Conservation (phyloP, 768 basidiomycete genomes). For the Lactifluus volemus region DNA sequence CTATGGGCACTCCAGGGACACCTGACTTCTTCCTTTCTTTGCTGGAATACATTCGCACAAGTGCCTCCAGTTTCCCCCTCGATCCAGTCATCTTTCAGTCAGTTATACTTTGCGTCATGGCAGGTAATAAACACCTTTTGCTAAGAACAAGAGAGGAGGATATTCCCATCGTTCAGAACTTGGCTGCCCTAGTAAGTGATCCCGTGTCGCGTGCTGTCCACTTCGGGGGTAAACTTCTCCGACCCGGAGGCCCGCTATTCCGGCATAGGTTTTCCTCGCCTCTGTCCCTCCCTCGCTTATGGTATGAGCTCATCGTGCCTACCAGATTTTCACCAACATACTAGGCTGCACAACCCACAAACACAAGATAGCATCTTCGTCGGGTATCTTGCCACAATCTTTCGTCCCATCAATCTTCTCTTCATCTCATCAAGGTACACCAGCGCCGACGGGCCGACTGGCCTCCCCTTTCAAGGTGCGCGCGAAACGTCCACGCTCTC, state of each 20-base stretch:
- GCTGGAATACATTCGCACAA: slow-evolving; percentile 37
- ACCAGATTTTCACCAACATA: slow-evolving; percentile 48
- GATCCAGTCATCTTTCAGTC: slow-evolving; percentile 59
- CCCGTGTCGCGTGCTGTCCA: background rate
- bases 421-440: slow-evolving; percentile 21
- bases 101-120: slow-evolving; percentile 54
- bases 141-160: slow-evolving; percentile 61
- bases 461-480: slow-evolving; percentile 4
- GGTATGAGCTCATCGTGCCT: slow-evolving; percentile 2
- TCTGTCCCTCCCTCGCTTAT: background rate
- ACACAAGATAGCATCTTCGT: slow-evolving; percentile 36
- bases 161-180: slow-evolving; percentile 45
- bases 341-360: slow-evolving; percentile 54
- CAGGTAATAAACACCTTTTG: slow-evolving; percentile 55
- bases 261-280: background rate
- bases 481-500: slow-evolving; percentile 2
- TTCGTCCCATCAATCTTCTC: slow-evolving; percentile 35
- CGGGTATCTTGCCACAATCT: slow-evolving; percentile 20
- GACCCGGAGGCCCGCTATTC: background rate
- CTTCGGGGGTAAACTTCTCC: background rate
- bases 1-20: slow-evolving; percentile 12
- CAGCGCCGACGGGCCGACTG: slow-evolving; percentile 19
- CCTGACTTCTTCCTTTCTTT: slow-evolving; percentile 27
- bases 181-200: slow-evolving; percentile 47
- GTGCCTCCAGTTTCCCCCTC: slow-evolving; percentile 41